These are phyloP conservation scores for Termitomyces bulborhizus DNA, from an alignment of 768 basidiomycete genomes.

Conservation along the genomic window DNA sequence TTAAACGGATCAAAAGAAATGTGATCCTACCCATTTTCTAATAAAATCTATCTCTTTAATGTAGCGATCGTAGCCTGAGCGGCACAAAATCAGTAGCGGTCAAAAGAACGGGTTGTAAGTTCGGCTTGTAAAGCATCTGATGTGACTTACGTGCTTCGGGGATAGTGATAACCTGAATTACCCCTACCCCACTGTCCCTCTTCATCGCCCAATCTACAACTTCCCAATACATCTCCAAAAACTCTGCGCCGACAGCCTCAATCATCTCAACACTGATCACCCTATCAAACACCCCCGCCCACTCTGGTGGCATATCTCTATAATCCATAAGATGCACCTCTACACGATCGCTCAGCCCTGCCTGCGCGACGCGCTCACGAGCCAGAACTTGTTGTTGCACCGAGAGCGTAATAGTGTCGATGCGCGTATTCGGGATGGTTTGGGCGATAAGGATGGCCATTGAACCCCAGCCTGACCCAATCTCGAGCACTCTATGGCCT, in stretches of 20 bases:
- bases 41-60: slow-evolving; percentile 1
- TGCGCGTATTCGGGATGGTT: slow-evolving; percentile 45
- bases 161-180: slow-evolving; percentile 71
- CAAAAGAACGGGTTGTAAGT: not conserved
- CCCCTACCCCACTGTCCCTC: slow-evolving; percentile 48
- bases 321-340: slow-evolving; percentile 76
- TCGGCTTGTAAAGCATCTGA: too few species aligned
- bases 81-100: not conserved
- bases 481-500: slow-evolving; percentile 58
- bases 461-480: slow-evolving; percentile 77
- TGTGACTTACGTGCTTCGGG: slow-evolving; percentile 17
- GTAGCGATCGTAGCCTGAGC: not conserved
- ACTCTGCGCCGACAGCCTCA: slow-evolving; percentile 66
- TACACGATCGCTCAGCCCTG: slow-evolving; percentile 47
- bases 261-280: slow-evolving; percentile 77
- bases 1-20: not conserved
- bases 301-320: slow-evolving; percentile 53
- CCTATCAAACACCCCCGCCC: slow-evolving; percentile 61
- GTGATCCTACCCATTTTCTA: not conserved
- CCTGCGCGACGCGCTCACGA: slow-evolving; percentile 43
- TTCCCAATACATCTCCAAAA: slow-evolving; percentile 57
- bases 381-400: slow-evolving; percentile 24
- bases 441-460: slow-evolving; percentile 59
- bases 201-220: slow-evolving; percentile 67
- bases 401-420: slow-evolving; percentile 72